Conservation (phyloP, 2,329 filamentous ascomycete species). For the Periconia digitata region DNA sequence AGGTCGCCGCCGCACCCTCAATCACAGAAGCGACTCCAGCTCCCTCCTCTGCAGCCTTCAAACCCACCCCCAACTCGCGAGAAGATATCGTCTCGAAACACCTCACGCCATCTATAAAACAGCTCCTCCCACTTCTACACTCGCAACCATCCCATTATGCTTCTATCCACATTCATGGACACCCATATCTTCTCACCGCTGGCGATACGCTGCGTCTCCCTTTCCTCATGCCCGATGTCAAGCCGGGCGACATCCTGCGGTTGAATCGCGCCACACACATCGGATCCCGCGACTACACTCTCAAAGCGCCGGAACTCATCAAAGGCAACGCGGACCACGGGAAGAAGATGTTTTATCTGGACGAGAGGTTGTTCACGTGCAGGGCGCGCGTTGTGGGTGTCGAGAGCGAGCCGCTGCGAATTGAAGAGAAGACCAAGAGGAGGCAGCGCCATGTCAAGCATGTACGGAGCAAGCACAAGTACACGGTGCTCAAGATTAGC, state of each 20-base stretch:
- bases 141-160: constrained; percentile 77
- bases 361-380: constrained; percentile 82
- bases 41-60: constrained; percentile 12
- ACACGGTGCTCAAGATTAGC: constrained; percentile 81
- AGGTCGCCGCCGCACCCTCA: constrained; percentile 18
- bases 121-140: constrained; percentile 70
- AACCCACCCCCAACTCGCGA: constrained; percentile 23
- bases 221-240: constrained; percentile 52
- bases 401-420: constrained; percentile 67
- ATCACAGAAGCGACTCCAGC: constrained; percentile 16
- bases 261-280: constrained; percentile 82
- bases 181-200: constrained; percentile 73
- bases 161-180: constrained; percentile 76
- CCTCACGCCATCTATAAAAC: constrained; percentile 59
- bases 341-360: constrained; percentile 62
- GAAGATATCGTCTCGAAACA: constrained; percentile 32
- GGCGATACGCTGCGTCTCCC: constrained; percentile 54
- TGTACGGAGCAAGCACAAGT: constrained; percentile 87
- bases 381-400: constrained; percentile 81
- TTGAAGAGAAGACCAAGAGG: constrained; percentile 64
- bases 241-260: constrained; percentile 80
- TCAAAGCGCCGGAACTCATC: constrained; percentile 57
- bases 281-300: constrained; percentile 86
- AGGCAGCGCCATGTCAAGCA: constrained; percentile 67
- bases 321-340: constrained; percentile 33